Percentiles rank a stretch among this genome's conserved stretches.
phyloP scores from a whole-genome alignment of 768 basidiomycete species.

The Boletus patriciae region DNA sequence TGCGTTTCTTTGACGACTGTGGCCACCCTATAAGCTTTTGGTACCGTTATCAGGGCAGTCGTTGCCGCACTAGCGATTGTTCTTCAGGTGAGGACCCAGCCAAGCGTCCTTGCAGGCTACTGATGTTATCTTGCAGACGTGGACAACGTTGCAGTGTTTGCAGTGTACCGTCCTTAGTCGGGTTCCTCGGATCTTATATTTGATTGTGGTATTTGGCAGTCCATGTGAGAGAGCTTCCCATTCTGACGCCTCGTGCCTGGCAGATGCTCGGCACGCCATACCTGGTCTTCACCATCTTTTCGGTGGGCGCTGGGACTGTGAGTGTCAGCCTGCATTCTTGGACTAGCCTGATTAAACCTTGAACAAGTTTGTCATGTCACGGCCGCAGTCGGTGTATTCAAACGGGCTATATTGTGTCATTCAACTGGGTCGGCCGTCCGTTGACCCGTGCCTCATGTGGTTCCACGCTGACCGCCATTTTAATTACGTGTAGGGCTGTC shows the following conservation, averaged over 20 bases:
- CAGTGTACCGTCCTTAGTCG: slow-evolving; percentile 17
- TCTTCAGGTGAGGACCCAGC: slow-evolving; percentile 35
- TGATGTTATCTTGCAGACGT: slow-evolving; percentile 32
- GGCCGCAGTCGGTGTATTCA: slow-evolving; percentile 17
- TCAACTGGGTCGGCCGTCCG: slow-evolving; percentile 39
- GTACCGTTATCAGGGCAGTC: slow-evolving; percentile 36
- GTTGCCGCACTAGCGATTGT: slow-evolving; percentile 44
- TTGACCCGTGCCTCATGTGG: slow-evolving; percentile 9
- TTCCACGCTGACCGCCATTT: slow-evolving; percentile 14
- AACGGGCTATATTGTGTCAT: slow-evolving; percentile 55
- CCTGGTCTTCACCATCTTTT: slow-evolving; percentile 43
- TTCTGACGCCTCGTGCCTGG: slow-evolving; percentile 13
- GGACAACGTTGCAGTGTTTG: slow-evolving; percentile 35
- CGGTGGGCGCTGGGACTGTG: slow-evolving; percentile 40
- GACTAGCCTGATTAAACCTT: slow-evolving; percentile 16
- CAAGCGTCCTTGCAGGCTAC: neutral
- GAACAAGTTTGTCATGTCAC: slow-evolving; percentile 19
- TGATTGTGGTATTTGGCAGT: slow-evolving; percentile 23
- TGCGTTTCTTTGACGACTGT: neutral
- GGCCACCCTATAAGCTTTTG: neutral
- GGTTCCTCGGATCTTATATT: slow-evolving; percentile 26
- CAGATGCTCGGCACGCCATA: slow-evolving; percentile 42
- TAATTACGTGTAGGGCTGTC: slow-evolving; percentile 25
- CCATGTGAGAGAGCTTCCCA: neutral
- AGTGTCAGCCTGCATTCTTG: slow-evolving; percentile 22